Evolutionary conservation across 2,329 filamentous ascomycete species (phyloP).

Genomic region (Aureobasidium leucospermi): DNA sequence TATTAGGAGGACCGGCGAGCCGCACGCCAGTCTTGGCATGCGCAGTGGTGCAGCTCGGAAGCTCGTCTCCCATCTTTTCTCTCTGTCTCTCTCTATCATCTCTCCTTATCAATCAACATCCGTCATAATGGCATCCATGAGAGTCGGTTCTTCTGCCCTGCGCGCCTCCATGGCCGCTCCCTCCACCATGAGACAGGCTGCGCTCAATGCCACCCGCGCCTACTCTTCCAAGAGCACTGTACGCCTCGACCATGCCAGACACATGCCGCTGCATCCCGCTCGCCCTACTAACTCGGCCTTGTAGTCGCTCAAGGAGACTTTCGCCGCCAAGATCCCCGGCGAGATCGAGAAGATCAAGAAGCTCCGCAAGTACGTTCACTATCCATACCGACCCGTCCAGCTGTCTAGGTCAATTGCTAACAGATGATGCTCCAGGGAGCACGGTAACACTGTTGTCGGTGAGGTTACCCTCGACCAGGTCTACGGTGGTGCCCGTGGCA

Average conservation of each 20-base stretch:
- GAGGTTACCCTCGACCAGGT: constrained; percentile 99
- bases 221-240: constrained; percentile 93
- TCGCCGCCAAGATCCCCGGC: constrained; percentile 88
- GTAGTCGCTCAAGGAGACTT: constrained; percentile 95
- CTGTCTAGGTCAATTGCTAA: constrained; percentile 19
- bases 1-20: neutral
- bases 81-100: constrained; percentile 20
- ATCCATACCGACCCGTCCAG: neutral
- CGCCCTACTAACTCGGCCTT: constrained; percentile 20
- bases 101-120: constrained; percentile 31
- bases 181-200: constrained; percentile 43
- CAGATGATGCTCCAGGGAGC: constrained; percentile 56
- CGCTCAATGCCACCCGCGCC: constrained; percentile 57
- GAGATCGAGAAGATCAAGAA: constrained; percentile 99
- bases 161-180: constrained; percentile 61
- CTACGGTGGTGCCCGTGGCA: constrained; percentile 97
- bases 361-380: constrained; percentile 72
- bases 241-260: constrained; percentile 27
- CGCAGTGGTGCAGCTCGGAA: neutral
- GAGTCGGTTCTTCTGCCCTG: constrained; percentile 73
- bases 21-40: neutral
- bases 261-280: neutral
- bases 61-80: constrained; percentile 12
- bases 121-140: constrained; percentile 70
- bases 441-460: constrained; percentile 90